Base-by-base conservation (phyloP, 2,329 filamentous ascomycete species). In the Penicillium expansum region DNA sequence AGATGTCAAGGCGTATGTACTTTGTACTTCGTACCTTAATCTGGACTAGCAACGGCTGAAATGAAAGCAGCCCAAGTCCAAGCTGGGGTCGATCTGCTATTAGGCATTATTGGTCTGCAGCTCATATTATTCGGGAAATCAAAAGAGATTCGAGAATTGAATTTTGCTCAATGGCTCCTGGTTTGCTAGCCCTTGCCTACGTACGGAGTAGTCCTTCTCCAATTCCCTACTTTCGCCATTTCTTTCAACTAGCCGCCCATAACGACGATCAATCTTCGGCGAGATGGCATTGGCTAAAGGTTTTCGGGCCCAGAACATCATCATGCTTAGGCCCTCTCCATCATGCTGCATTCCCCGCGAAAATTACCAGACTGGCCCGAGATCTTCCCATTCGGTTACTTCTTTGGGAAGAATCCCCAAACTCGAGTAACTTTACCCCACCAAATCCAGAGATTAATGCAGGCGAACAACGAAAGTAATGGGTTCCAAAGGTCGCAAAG, bases 301-400 rank as follows among this genome's bases (percentile, higher is more conserved):
- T 14, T 24, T 18, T 42, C 14, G 13, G 44, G 47, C 27, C 52
- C 47, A 55, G 52, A 55, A 55, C 38, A 42, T 43, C 38, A 24
- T 10, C 35, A 42, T 55, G 52, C 22, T 50, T 50, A 35, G 52
- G 24, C 45, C 52, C n/a, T 55, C 22, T n/a, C n/a, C 27, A 47
- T 30, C 30, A 20, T 35, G 39, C 38, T 52, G 49, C 49, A 50
- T 55, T 55, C 52, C 52, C 52, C 52, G 52, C 52, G 52, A 43
- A 43, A 18, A 50, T 27, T 48, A 39, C 44, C 37, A 42, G 45
- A 9, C 37, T 13, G 52, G 24, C 22, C 52, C 20, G 45, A 24
- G 52, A 55, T 55, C 52, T 35, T 43, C 52, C 18, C 30, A 20
- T 27, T 10, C 10, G 4, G 7, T 50, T 50, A 51, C 52, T 33